phyloP scores from a whole-genome alignment of 2,329 filamentous ascomycete genomes.

The Chalaropsis thielavioides region DNA sequence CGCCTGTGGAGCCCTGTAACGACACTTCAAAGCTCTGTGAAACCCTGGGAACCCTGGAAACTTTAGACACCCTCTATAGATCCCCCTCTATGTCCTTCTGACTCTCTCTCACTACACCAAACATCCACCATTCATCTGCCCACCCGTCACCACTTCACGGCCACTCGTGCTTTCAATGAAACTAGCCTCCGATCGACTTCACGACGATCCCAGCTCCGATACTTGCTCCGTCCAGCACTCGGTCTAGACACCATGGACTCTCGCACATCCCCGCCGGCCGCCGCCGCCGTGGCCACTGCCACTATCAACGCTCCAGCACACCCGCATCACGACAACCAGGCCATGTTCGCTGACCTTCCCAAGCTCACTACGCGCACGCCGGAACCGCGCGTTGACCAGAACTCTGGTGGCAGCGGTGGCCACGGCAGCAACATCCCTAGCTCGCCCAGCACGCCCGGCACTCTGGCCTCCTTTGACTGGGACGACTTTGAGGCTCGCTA shows the following conservation, averaged over 20 bases:
- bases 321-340: background rate
- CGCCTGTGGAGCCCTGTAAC: background rate
- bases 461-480: constrained; percentile 51
- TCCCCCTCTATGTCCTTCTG: background rate
- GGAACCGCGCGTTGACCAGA: constrained; percentile 14
- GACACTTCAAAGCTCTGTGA: no score
- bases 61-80: background rate
- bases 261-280: background rate
- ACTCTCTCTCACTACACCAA: background rate
- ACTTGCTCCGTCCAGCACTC: no score
- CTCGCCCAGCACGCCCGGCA: constrained; percentile 33
- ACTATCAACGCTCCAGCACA: background rate
- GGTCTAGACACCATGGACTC: background rate
- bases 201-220: no score
- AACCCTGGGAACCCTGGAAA: background rate
- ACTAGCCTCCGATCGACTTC: no score
- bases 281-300: background rate
- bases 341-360: constrained; percentile 12
- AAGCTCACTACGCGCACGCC: constrained; percentile 14
- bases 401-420: no score
- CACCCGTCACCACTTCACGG: no score
- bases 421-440: constrained; percentile 6
- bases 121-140: no score
- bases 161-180: no score
- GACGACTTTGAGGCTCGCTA: constrained; percentile 58